Conservation (phyloP, 495 filamentous ascomycete genomes). For the Poronia punctata region DNA sequence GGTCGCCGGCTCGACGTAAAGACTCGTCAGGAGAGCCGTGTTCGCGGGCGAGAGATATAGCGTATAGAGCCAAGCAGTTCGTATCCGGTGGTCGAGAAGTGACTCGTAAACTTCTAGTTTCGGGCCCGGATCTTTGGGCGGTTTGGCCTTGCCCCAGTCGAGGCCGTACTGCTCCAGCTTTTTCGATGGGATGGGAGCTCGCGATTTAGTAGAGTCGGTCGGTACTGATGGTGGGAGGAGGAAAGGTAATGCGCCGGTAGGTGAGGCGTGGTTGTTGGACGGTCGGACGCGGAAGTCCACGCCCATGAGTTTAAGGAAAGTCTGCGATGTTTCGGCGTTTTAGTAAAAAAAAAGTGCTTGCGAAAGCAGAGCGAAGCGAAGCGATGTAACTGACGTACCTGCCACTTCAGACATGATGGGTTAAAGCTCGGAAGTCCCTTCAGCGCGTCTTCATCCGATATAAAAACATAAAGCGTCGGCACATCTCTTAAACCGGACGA, state of each 20-base stretch:
- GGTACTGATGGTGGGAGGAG: constrained; percentile 53
- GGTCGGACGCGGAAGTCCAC: constrained; percentile 62
- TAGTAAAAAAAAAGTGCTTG: constrained; percentile 1
- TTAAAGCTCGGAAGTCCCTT: constrained; percentile 74
- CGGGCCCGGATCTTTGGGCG: constrained; percentile 6
- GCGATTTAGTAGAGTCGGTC: constrained; percentile 8
- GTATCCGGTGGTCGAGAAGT: constrained; percentile 71
- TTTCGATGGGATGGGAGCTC: constrained; percentile 50
- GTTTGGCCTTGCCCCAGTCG: constrained; percentile 20
- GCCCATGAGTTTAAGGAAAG: constrained; percentile 72
- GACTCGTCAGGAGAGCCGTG: constrained; percentile 50
- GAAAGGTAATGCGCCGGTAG: constrained; percentile 80
- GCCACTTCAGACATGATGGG: constrained; percentile 92
- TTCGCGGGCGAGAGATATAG: constrained; percentile 70
- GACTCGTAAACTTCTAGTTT: constrained; percentile 74
- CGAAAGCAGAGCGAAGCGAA: background rate
- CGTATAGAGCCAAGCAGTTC: constrained; percentile 78
- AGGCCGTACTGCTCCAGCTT: constrained; percentile 65
- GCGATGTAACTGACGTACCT: constrained; percentile 50
- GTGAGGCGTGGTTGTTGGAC: constrained; percentile 90
- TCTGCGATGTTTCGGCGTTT: constrained; percentile 55
- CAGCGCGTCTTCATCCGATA: constrained; percentile 54
- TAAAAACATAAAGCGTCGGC: constrained; percentile 72
- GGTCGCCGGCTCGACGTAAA: constrained; percentile 63
- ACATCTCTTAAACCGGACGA: constrained; percentile 43